These are phyloP conservation scores for Mycogone perniciosa DNA, from an alignment of 2,329 filamentous ascomycete genomes.

Conservation along the genomic window DNA sequence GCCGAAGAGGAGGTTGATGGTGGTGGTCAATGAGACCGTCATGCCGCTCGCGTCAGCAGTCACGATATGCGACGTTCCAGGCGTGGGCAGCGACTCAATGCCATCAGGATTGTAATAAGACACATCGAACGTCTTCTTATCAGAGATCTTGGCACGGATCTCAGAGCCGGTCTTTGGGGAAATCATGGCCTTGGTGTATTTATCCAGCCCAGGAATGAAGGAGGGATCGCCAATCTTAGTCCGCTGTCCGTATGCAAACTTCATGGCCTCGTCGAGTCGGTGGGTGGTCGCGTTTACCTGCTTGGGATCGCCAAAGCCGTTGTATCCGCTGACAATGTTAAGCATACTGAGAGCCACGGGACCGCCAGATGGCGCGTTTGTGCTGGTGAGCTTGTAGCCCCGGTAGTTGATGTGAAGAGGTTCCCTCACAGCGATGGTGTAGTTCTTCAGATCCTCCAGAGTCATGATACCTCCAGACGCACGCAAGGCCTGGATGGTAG, in stretches of 20 bases:
- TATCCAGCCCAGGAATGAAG: constrained; percentile 56
- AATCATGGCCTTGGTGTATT: constrained; percentile 58
- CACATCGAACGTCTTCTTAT: constrained; percentile 31
- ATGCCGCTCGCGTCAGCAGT: constrained; percentile 64
- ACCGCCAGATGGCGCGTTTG: constrained; percentile 68
- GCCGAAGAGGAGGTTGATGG: constrained; percentile 75
- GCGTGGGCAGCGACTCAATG: constrained; percentile 49
- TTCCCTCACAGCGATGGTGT: constrained; percentile 58
- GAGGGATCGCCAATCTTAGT: constrained; percentile 68
- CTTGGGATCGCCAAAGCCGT: constrained; percentile 51
- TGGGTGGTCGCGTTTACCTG: constrained; percentile 61
- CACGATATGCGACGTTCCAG: constrained; percentile 62
- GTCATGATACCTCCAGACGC: constrained; percentile 70
- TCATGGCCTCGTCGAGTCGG: constrained; percentile 73
- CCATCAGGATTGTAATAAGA: constrained; percentile 40
- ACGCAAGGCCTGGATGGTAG: constrained; percentile 60
- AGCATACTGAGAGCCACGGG: constrained; percentile 64
- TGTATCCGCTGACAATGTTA: constrained; percentile 69
- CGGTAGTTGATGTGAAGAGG: constrained; percentile 58
- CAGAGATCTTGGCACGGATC: constrained; percentile 40
- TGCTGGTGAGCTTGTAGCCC: constrained; percentile 61
- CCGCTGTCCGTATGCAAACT: constrained; percentile 73
- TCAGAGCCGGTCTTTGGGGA: constrained; percentile 53
- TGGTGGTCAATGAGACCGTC: constrained; percentile 71
- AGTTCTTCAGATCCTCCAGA: constrained; percentile 63